These are phyloP conservation scores for Phytophthora sp. DNA, from an alignment of 352 stramenopile species.

Conservation along the genomic window DNA sequence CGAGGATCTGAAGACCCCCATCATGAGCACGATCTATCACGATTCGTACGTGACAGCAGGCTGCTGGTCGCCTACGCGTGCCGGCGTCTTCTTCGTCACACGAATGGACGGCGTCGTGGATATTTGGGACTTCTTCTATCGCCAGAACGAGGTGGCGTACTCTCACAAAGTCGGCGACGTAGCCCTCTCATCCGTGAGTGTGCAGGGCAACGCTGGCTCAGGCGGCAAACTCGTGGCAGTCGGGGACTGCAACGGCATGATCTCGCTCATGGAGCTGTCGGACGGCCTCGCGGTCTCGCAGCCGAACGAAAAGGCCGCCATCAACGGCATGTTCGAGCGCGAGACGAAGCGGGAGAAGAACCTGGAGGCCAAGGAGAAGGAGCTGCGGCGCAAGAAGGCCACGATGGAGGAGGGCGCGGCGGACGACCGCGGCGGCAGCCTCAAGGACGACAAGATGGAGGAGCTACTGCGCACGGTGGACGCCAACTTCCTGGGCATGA, in stretches of 20 bases:
- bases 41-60: conserved; percentile 95
- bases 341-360: conserved; percentile 98
- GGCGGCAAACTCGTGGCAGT: conserved; percentile 95
- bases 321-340: conserved; percentile 96
- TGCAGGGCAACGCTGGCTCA: conserved; percentile 91
- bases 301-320: conserved; percentile 94
- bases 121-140: conserved; percentile 98
- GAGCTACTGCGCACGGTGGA: conserved; percentile 93
- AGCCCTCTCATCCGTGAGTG: conserved; percentile 91
- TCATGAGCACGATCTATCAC: conserved; percentile 98
- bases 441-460: conserved; percentile 95
- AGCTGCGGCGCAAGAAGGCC: conserved; percentile 86
- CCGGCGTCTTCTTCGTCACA: conserved; percentile 97
- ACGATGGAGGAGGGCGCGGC: conserved; percentile 83
- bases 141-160: conserved; percentile 97
- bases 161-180: conserved; percentile 96
- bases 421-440: conserved; percentile 58
- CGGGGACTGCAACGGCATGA: conserved; percentile 95
- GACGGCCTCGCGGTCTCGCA: conserved; percentile 91
- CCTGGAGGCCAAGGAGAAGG: conserved; percentile 90
- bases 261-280: conserved; percentile 96
- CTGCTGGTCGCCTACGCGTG: conserved; percentile 96
- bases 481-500: conserved; percentile 95
- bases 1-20: conserved; percentile 97
- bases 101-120: conserved; percentile 97